phyloP scores from a whole-genome alignment of 768 basidiomycete genomes.

The Leucosporidium yakuticum region DNA sequence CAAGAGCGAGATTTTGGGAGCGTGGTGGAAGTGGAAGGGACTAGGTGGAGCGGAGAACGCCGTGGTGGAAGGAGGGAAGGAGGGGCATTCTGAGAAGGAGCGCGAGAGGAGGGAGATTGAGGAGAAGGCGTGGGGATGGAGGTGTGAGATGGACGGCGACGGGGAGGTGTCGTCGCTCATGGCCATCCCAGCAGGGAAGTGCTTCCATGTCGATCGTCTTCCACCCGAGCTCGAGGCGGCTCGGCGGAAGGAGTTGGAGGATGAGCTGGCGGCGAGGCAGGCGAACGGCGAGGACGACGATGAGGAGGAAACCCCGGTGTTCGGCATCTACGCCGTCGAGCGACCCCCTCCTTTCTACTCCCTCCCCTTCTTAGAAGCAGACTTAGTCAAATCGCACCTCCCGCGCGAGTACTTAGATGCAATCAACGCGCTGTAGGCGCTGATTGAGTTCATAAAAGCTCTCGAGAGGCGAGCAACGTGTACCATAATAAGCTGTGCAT shows the following conservation, averaged over 20 bases:
- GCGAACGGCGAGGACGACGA: conserved; percentile 3
- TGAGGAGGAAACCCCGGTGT: neutral
- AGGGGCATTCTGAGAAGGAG: neutral
- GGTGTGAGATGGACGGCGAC: conserved; percentile 11
- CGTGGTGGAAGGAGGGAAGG: neutral
- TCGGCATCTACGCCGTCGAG: conserved; percentile 21
- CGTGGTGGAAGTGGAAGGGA: conserved; percentile 18
- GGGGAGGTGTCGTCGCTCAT: neutral
- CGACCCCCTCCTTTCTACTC: conserved; percentile 13
- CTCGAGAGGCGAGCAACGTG: too few relatives aligned
- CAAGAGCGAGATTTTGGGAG: neutral
- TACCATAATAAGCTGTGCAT: too few relatives aligned
- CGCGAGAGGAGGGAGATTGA: conserved; percentile 6
- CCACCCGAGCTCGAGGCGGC: neutral
- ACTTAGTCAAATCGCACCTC: conserved; percentile 15
- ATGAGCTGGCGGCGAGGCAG: neutral
- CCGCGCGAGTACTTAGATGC: conserved; percentile 20
- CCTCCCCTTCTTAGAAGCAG: conserved; percentile 4
- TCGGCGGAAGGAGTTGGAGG: neutral
- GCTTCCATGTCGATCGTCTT: conserved; percentile 17
- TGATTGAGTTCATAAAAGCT: too few relatives aligned
- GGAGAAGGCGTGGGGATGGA: conserved; percentile 15
- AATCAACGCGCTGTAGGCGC: conserved; percentile 10
- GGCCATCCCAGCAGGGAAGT: conserved; percentile 22
- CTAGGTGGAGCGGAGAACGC: neutral